phyloP scores from a whole-genome alignment of 73 alveolate species.

The Tetrahymena elliotti region DNA sequence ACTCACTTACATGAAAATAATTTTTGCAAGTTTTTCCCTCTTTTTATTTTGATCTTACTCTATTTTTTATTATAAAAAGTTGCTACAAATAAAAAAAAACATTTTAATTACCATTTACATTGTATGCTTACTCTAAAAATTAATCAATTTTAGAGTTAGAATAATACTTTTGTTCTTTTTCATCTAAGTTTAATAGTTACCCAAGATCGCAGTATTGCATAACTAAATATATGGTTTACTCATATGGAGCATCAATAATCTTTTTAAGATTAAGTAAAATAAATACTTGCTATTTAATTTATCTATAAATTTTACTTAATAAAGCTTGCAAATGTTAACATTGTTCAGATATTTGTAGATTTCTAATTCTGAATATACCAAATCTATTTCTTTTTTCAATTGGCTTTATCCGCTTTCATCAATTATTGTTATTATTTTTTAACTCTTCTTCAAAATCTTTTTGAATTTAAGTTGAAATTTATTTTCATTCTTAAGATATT shows the following conservation, averaged over 20 bases:
- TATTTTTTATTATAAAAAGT: background rate
- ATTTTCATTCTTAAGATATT: background rate
- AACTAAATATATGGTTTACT: background rate
- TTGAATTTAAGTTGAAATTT: background rate
- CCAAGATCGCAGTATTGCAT: background rate
- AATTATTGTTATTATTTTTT: background rate
- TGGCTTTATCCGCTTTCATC: background rate
- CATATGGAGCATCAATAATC: background rate
- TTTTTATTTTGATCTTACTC: background rate
- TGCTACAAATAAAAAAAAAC: too few relatives aligned
- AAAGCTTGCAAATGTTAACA: background rate
- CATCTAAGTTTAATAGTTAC: background rate
- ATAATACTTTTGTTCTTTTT: background rate
- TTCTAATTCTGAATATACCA: background rate
- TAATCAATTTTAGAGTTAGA: background rate
- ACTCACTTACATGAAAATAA: background rate
- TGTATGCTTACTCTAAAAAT: background rate
- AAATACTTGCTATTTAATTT: background rate
- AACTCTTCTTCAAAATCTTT: background rate
- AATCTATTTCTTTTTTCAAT: background rate
- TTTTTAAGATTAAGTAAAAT: background rate
- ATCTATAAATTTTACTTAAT: background rate
- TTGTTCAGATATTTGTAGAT: background rate
- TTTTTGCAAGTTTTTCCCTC: background rate
- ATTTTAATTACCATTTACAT: background rate